Conservation (phyloP, 148 eudicot genomes). For the Chenopodium album region DNA sequence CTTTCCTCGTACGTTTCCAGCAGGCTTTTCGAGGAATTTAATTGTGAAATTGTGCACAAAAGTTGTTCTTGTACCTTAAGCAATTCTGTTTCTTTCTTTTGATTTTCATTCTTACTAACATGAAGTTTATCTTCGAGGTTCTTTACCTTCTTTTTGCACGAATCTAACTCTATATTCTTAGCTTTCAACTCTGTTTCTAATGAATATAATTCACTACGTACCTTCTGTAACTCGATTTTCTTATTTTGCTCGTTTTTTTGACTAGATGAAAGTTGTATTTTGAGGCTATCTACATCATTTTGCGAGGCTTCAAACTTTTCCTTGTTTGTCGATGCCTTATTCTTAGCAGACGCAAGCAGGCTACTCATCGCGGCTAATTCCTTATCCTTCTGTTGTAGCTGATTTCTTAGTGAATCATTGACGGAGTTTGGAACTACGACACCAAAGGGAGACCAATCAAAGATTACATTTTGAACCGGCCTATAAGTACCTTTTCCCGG, state of each 20-base stretch:
- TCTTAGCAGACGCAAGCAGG: not conserved
- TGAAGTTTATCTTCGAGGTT: not conserved
- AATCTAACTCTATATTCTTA: constrained; percentile 1
- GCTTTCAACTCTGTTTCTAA: not conserved
- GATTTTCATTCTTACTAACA: not conserved
- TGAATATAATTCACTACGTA: not conserved
- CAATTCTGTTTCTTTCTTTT: not conserved
- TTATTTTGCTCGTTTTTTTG: not conserved
- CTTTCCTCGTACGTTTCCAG: constrained; percentile 8
- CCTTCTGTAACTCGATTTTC: constrained; percentile 13
- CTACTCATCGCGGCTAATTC: not conserved
- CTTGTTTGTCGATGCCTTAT: not conserved
- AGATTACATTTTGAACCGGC: constrained; percentile 7
- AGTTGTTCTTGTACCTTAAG: not conserved
- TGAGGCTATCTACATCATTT: not conserved
- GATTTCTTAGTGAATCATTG: not conserved
- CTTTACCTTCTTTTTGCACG: not conserved
- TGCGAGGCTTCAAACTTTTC: not conserved
- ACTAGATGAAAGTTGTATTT: not conserved
- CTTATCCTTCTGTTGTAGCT: not conserved
- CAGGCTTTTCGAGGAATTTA: constrained; percentile 4
- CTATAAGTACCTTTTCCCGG: not conserved
- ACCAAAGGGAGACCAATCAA: constrained; percentile 24
- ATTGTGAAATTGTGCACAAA: not conserved
- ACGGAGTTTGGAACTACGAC: not conserved